phyloP scores from a whole-genome alignment of 140 eudicot genomes.

The Stevia rebaudiana region DNA sequence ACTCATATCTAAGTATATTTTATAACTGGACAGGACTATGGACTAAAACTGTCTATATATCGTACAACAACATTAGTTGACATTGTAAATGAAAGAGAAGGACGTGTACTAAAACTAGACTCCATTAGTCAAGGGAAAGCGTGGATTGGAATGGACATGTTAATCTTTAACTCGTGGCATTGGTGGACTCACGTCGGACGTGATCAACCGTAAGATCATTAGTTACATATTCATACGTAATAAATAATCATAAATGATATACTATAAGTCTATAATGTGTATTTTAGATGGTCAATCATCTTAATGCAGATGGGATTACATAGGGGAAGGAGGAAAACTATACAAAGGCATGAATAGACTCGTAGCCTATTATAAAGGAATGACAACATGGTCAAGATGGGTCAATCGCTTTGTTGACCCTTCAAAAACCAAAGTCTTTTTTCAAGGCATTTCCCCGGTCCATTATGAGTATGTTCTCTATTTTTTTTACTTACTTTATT shows the following conservation, averaged over 20 bases:
- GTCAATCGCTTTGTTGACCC: constrained; percentile 63
- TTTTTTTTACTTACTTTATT: too few species aligned
- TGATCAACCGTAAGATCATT: constrained; percentile 64
- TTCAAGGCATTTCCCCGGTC: constrained; percentile 79
- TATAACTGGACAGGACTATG: constrained; percentile 55
- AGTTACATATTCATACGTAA: neutral
- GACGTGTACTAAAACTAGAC: constrained; percentile 60
- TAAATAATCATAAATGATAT: neutral
- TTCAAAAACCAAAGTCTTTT: constrained; percentile 76
- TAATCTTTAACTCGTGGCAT: constrained; percentile 92
- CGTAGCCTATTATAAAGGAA: constrained; percentile 73
- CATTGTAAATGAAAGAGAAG: constrained; percentile 45
- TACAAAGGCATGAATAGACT: constrained; percentile 79
- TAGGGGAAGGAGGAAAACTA: constrained; percentile 57
- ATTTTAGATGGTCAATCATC: neutral
- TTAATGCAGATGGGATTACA: constrained; percentile 70
- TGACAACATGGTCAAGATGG: constrained; percentile 98
- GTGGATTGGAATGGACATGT: constrained; percentile 80
- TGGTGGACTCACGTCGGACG: constrained; percentile 96
- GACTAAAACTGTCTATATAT: constrained; percentile 47
- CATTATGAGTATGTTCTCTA: constrained; percentile 62
- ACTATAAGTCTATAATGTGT: neutral
- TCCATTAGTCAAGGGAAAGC: constrained; percentile 56
- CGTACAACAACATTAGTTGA: constrained; percentile 84
- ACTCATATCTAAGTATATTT: neutral